Percentiles rank a stretch among this genome's conserved stretches.
phyloP scores from a whole-genome alignment of 2,329 filamentous ascomycete species.

The Calonectria naviculata region DNA sequence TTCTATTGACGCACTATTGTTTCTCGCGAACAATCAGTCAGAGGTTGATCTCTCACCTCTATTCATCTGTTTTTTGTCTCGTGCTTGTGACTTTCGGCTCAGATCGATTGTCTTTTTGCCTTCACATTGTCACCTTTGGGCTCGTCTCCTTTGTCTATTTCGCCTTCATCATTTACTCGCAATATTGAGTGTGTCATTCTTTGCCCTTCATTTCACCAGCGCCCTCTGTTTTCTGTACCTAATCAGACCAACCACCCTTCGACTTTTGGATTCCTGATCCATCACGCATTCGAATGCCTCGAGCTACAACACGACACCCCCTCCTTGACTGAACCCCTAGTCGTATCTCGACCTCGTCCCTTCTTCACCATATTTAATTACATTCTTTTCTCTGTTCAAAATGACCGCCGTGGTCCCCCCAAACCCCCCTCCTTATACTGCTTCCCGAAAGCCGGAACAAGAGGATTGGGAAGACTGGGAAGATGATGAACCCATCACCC shows the following conservation, averaged over 20 bases:
- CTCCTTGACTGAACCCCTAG: slow-evolving; percentile 27
- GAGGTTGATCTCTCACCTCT: not conserved
- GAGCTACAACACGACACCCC: slow-evolving; percentile 8
- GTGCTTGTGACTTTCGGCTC: slow-evolving; percentile 7
- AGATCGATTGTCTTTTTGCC: slow-evolving; percentile 5
- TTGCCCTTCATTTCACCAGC: slow-evolving; percentile 25
- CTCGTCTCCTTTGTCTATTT: slow-evolving; percentile 39
- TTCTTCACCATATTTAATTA: slow-evolving; percentile 21
- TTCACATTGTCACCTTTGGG: slow-evolving; percentile 19
- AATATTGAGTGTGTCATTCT: slow-evolving; percentile 22
- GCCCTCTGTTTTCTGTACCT: slow-evolving; percentile 12
- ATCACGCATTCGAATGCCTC: slow-evolving; percentile 20
- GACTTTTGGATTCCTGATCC: slow-evolving; percentile 12
- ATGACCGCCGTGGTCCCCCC: slow-evolving; percentile 28
- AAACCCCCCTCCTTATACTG: slow-evolving; percentile 24
- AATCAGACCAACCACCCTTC: slow-evolving; percentile 7
- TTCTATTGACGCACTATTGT: slow-evolving; percentile 16
- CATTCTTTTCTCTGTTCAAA: slow-evolving; percentile 11
- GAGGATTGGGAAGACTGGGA: slow-evolving; percentile 68
- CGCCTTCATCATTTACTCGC: slow-evolving; percentile 10
- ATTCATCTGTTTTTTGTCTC: slow-evolving; percentile 5
- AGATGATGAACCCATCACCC: slow-evolving; percentile 57
- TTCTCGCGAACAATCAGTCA: slow-evolving; percentile 6
- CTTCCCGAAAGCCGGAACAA: slow-evolving; percentile 30
- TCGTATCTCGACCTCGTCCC: not conserved